Percentiles rank a stretch among this genome's conserved stretches.
These are phyloP conservation scores for Hymenoscyphus salicellus DNA, from an alignment of 2,329 filamentous ascomycete genomes.

Conservation along the genomic window DNA sequence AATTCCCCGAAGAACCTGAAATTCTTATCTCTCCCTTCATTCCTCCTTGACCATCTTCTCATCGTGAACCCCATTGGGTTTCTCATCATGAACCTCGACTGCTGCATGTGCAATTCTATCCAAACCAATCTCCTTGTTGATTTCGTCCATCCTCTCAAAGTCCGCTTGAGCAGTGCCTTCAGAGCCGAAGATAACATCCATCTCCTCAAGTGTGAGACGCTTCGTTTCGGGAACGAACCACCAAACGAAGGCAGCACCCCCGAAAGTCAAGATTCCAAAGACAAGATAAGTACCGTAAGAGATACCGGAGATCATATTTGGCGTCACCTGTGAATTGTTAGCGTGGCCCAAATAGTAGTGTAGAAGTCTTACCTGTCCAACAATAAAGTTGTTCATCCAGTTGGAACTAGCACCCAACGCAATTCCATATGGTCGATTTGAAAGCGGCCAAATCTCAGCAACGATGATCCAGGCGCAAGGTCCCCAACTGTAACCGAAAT, in stretches of 20 bases:
- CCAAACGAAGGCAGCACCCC: slow-evolving; percentile 56
- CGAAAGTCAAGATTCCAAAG: slow-evolving; percentile 62
- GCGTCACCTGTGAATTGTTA: slow-evolving; percentile 54
- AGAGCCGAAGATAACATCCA: slow-evolving; percentile 66
- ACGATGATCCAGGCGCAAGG: slow-evolving; percentile 69
- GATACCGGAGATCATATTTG: slow-evolving; percentile 62
- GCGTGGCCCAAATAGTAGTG: not conserved
- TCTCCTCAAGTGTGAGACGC: slow-evolving; percentile 49
- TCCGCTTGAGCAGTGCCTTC: slow-evolving; percentile 66
- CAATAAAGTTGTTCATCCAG: slow-evolving; percentile 61
- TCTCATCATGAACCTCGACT: slow-evolving; percentile 3
- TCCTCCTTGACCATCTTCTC: slow-evolving; percentile 8
- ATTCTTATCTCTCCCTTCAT: not conserved
- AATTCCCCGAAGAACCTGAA: not conserved
- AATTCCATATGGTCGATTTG: slow-evolving; percentile 67
- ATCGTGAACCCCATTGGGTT: not conserved
- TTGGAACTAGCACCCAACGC: slow-evolving; percentile 61
- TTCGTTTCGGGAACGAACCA: slow-evolving; percentile 55
- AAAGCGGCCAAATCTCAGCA: slow-evolving; percentile 56
- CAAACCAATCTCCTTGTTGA: slow-evolving; percentile 67
- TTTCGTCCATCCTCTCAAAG: slow-evolving; percentile 68
- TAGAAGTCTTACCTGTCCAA: slow-evolving; percentile 56
- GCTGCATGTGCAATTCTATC: slow-evolving; percentile 28
- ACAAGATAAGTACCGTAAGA: slow-evolving; percentile 70
- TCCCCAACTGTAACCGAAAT: slow-evolving; percentile 75